Conservation (phyloP, 768 basidiomycete species). For the Mycena maculata region DNA sequence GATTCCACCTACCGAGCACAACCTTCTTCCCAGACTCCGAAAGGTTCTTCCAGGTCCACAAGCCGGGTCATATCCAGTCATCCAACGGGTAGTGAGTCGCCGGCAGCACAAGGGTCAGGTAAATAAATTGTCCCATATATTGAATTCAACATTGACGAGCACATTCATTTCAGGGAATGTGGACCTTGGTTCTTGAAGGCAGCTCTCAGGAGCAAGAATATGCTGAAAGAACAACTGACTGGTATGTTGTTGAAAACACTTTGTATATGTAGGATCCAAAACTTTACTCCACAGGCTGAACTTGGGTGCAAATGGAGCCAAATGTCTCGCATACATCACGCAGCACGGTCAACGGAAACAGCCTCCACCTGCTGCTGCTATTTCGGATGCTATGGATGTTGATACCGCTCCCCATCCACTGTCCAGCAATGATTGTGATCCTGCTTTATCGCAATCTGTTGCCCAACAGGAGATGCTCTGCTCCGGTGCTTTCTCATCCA, state of each 20-base stretch:
- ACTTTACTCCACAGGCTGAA: neutral
- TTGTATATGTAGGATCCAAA: neutral
- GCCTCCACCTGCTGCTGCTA: no score
- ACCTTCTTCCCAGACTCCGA: neutral
- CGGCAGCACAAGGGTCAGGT: neutral
- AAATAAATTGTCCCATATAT: neutral
- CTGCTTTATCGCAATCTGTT: no score
- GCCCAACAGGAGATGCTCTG: no score
- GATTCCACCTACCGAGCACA: neutral
- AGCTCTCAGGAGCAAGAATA: neutral
- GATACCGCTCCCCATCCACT: no score
- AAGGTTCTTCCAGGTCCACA: no score
- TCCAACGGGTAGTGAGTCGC: neutral
- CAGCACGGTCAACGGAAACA: no score
- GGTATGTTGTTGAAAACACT: neutral
- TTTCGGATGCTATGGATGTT: no score
- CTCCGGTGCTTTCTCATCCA: no score
- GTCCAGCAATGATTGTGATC: no score
- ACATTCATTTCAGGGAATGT: neutral
- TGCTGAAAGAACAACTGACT: neutral
- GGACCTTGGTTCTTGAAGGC: constrained; percentile 7
- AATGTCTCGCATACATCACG: no score
- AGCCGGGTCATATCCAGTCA: no score
- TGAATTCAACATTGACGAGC: no score
- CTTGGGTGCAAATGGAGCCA: neutral